Conservation (phyloP, 306 rosid genomes). For the Gynostemma pentaphyllum region DNA sequence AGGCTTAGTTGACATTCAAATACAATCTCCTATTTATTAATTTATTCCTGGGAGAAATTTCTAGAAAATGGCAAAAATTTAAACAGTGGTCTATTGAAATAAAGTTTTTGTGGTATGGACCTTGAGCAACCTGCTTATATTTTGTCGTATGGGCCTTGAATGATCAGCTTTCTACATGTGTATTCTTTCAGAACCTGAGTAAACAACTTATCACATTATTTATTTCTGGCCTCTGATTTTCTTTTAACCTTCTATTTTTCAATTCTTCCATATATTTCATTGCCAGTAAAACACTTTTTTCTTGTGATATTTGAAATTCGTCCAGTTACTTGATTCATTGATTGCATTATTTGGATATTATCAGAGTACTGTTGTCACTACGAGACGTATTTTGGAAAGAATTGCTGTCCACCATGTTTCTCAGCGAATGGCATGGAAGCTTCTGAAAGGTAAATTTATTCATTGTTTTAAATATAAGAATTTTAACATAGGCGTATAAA, state of each 20-base stretch:
- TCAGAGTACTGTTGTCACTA: conserved; percentile 64
- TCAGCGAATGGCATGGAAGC: conserved; percentile 68
- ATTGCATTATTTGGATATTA: conserved; percentile 9
- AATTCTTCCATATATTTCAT: background rate
- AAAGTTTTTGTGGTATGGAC: no score
- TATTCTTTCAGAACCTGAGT: background rate
- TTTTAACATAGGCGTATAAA: conserved; percentile 5
- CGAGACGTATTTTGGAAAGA: conserved; percentile 72
- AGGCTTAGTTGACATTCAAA: background rate
- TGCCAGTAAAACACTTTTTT: background rate
- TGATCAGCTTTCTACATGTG: background rate
- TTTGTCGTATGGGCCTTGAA: background rate
- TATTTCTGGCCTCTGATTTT: background rate
- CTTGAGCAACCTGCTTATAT: no score
- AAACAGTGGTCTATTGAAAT: no score
- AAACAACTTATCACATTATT: background rate
- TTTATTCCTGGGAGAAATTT: background rate
- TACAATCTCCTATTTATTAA: background rate
- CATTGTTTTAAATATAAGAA: background rate
- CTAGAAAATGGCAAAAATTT: no score
- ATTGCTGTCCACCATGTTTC: conserved; percentile 47
- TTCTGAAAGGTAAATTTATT: conserved; percentile 53
- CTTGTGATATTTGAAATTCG: background rate
- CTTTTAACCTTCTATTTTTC: background rate
- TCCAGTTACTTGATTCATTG: background rate